A percentile compares a stretch with the other conserved stretches of the same genome.
Conservation (phyloP, 2,329 filamentous ascomycete genomes). For the Talaromyces pinophilus region DNA sequence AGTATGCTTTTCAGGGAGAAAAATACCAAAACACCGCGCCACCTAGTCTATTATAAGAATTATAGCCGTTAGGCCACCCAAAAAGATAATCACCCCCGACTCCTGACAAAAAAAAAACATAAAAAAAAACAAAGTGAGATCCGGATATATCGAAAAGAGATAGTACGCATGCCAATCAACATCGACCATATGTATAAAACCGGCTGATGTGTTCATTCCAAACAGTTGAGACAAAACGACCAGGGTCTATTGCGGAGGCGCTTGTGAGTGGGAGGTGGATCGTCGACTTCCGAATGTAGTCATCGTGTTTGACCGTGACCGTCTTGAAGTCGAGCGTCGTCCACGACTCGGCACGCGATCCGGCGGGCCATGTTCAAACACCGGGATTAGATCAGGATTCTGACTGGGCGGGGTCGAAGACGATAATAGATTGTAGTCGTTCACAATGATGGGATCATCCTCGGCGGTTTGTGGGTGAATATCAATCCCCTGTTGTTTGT, state of each 20-base stretch:
- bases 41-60: slow-evolving; percentile 21
- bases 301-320: slow-evolving; percentile 37
- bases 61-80: not conserved
- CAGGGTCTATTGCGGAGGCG: slow-evolving; percentile 29
- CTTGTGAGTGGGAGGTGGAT: slow-evolving; percentile 28
- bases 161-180: not conserved
- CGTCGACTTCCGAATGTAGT: slow-evolving; percentile 22
- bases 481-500: slow-evolving; percentile 48
- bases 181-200: not conserved
- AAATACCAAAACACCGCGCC: slow-evolving; percentile 20
- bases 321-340: slow-evolving; percentile 39
- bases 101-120: slow-evolving; percentile 6
- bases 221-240: not conserved
- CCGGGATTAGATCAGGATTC: slow-evolving; percentile 47
- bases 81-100: slow-evolving; percentile 6
- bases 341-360: slow-evolving; percentile 37
- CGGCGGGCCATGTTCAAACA: slow-evolving; percentile 46
- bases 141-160: slow-evolving; percentile 1
- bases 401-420: slow-evolving; percentile 49
- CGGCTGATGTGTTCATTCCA: not conserved
- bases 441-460: slow-evolving; percentile 47
- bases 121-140: not conserved
- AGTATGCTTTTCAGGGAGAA: not conserved
- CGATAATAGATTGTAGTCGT: slow-evolving; percentile 35
- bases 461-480: slow-evolving; percentile 50